Evolutionary conservation across 2,329 filamentous ascomycete genomes (phyloP), one percentile per base, ranked within the genome.

Genomic region (Mycogone perniciosa): DNA sequence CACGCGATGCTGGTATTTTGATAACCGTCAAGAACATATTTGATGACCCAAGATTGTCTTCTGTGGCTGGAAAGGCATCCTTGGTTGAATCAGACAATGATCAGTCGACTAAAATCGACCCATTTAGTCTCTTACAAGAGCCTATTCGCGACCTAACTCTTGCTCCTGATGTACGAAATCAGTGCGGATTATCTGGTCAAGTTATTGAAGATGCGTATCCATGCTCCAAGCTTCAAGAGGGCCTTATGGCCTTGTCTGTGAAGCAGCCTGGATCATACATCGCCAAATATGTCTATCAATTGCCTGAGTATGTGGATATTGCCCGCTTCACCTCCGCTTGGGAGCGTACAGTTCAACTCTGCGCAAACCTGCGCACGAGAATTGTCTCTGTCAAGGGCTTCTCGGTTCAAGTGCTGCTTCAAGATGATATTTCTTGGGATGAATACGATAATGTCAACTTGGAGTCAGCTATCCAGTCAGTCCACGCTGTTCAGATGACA

Each of bases 151-250:
- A 20, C 20, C 20, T 20, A 20, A 20, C 20, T 20, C 20, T 20
- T 20, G 20, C 20, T 20, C 20, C 20, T 20, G 20, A 20, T 20
- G 20, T 20, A 20, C 20, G 20, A 20, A 20, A 20, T 20, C 20
- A 20, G 20, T 20, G 20, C 20, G 20, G 20, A 20, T 20, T 20
- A 31, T 6, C 4, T 20, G 9, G 29, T 6, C 10, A 10, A 6
- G 11, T 29, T 9, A 30, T 55, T 64, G 48, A 54, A 20, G 49
- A 54, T 38, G 41, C 31, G 2, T 72, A 67, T 37, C 69, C 69
- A 5, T 69, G 65, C 59, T 66, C 67, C 9, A 59, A 63, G 4
- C 57, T 71, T 4, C 70, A 72, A 46, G 67, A 68, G 53, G 67
- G 65, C 3, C 61, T 73, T 1, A 58, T 72, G 29, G 63, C 66